Base-by-base conservation (phyloP, 2,329 filamentous ascomycete genomes). In the Ceratocystis papillata region DNA sequence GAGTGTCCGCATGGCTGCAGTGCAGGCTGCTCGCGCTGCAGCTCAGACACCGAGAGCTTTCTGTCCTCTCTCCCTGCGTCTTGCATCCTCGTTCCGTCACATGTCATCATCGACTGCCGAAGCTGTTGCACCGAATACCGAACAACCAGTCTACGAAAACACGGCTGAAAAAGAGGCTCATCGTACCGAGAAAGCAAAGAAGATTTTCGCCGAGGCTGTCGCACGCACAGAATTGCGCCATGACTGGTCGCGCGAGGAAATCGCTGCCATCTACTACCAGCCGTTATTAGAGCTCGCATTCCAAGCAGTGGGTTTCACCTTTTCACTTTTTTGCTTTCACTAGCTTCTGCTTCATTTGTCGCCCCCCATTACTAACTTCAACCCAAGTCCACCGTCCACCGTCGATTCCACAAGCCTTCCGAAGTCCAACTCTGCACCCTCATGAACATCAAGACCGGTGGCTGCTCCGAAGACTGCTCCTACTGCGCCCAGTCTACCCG, bases 361-460 rank as follows among this genome's bases (percentile, higher is more conserved):
- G 8, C 20, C n/a, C 12, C 5, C 20, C n/a, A 57, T 46, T 46
- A 1, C 5, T 41, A 62, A 63, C 37, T 17, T 25, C 6, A 22
- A 55, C 10, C 28, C 30, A 46, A 94, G 90, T 85, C 84, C 70
- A 83, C 81, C 45, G 78, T 96, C 67, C 91, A 96, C 76, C 86
- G 90, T 59, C 87, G 87, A 71, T 95, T 95, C 79, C 91, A 96
- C 77, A 83, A 89, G 72, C 89, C 91, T 5, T 81, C 86, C 60
- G 86, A 89, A 33, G 89, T 96, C 69, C 91, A 96, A 76, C 87
- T 96, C 76, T 96, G 91, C 79, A 96, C 91, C 0, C 80, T 96
- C 67, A 95, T 96, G 89, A 96, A 95, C 80, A 96, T 96, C 79
- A 96, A 96, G 75, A 95, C 90, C 7, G 91, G 91, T 65, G 91